These are phyloP conservation scores for Acanthamoeba castellanii DNA, from an alignment of 208 protist species.

Conservation along the genomic window DNA sequence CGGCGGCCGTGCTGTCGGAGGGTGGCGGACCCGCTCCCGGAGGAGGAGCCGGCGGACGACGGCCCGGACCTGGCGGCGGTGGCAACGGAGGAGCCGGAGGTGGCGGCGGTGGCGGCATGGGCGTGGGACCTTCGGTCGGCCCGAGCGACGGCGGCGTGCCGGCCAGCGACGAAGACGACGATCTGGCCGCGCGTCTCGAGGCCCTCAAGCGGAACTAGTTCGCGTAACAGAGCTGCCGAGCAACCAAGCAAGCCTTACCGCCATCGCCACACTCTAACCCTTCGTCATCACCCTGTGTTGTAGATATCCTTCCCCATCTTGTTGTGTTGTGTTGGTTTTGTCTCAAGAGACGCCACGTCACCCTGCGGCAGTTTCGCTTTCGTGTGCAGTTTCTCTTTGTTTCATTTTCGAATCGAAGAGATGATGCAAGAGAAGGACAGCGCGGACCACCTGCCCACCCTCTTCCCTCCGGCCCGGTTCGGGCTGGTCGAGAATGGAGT, in stretches of 20 bases:
- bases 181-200: neutral
- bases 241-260: too few relatives aligned
- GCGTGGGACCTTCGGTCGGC: neutral
- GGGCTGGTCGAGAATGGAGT: slow-evolving; percentile 96
- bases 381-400: too few relatives aligned
- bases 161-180: slow-evolving; percentile 10
- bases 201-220: slow-evolving; percentile 35
- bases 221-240: too few relatives aligned
- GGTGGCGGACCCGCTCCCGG: neutral
- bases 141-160: neutral
- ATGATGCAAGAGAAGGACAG: slow-evolving; percentile 2
- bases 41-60: neutral
- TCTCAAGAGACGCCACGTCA: too few relatives aligned
- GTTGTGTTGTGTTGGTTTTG: too few relatives aligned
- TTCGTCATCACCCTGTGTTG: too few relatives aligned
- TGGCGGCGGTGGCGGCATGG: slow-evolving; percentile 9
- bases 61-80: neutral
- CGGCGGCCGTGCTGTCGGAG: neutral
- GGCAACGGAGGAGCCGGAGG: neutral
- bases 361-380: too few relatives aligned
- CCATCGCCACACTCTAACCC: too few relatives aligned
- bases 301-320: too few relatives aligned
- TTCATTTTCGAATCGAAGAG: neutral
- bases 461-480: slow-evolving; percentile 93
- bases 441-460: slow-evolving; percentile 30